Conservation (phyloP, 169 alveolate species). For the Plasmodium malariae region DNA sequence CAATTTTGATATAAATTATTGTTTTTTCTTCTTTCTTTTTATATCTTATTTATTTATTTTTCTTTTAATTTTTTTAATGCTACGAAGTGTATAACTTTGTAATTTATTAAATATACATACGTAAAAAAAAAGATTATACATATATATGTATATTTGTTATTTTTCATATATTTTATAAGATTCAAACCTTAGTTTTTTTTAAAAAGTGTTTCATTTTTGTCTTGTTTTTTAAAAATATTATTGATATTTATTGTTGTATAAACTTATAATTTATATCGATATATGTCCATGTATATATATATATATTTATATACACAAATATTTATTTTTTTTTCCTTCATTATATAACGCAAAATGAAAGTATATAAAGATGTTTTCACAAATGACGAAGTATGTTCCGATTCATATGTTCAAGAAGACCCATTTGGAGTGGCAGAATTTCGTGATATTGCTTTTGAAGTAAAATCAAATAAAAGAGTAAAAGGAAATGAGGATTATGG, state of each 20-base stretch:
- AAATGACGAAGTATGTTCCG: slow-evolving; percentile 94
- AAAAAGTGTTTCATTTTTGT: slow-evolving; percentile 22
- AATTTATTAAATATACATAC: slow-evolving; percentile 17
- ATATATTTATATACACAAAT: slow-evolving; percentile 4
- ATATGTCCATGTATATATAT: neutral
- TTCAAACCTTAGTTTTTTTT: too few species aligned
- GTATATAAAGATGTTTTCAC: slow-evolving; percentile 92
- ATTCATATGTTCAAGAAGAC: slow-evolving; percentile 89
- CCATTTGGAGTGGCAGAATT: slow-evolving; percentile 90
- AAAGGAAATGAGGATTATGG: slow-evolving; percentile 94
- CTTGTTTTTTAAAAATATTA: slow-evolving; percentile 7
- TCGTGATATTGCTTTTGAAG: slow-evolving; percentile 92
- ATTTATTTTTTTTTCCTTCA: neutral
- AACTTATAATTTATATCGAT: neutral
- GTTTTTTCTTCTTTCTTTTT: neutral
- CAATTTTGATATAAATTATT: too few species aligned
- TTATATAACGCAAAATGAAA: slow-evolving; percentile 79
- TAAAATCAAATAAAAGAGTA: slow-evolving; percentile 88
- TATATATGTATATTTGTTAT: slow-evolving; percentile 6
- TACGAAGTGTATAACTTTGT: slow-evolving; percentile 4
- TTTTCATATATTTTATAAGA: too few species aligned
- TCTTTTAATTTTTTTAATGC: neutral
- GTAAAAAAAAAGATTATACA: neutral
- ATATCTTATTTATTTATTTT: neutral
- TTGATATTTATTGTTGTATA: slow-evolving; percentile 11